These are phyloP conservation scores for Alternaria postmessia DNA, from an alignment of 2,329 filamentous ascomycete genomes.

Conservation along the genomic window DNA sequence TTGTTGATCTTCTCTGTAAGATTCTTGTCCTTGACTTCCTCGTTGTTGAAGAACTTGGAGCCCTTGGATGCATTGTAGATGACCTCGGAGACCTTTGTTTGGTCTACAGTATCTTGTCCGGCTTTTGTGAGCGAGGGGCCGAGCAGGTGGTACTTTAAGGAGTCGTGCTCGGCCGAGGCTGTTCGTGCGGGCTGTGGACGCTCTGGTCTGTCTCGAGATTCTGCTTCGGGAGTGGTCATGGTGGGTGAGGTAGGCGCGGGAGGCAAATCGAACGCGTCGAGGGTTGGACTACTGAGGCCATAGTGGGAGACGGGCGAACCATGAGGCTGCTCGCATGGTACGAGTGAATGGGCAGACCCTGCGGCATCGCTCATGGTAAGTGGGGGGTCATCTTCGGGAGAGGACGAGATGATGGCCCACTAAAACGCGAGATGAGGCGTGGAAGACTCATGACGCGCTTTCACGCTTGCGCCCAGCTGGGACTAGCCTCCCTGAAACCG, in stretches of 20 bases:
- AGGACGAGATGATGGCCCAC: conserved; percentile 12
- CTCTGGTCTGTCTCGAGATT: conserved; percentile 6
- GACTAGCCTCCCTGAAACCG: conserved; percentile 20
- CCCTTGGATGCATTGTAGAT: conserved; percentile 98
- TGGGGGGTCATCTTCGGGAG: conserved; percentile 26
- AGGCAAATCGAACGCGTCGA: conserved; percentile 22
- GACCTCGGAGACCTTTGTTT: conserved; percentile 91
- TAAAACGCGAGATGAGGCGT: conserved; percentile 23
- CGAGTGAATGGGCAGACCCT: conserved; percentile 22
- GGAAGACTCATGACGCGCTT: conserved; percentile 32
- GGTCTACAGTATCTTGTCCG: conserved; percentile 92
- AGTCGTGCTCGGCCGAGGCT: conserved; percentile 60
- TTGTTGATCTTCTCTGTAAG: conserved; percentile 86
- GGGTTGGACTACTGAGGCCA: conserved; percentile 18
- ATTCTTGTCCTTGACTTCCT: conserved; percentile 80
- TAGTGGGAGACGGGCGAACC: conserved; percentile 13
- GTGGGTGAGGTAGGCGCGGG: conserved; percentile 13
- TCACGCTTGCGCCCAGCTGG: conserved; percentile 18
- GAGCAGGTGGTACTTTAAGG: conserved; percentile 87
- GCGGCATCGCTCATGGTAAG: conserved; percentile 35
- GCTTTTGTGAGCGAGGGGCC: conserved; percentile 93
- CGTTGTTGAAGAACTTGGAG: conserved; percentile 93
- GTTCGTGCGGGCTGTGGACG: conserved; percentile 29
- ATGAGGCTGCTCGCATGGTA: conserved; percentile 18
- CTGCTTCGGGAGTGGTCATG: conserved; percentile 17